Evolutionary conservation across 208 protist genomes (phyloP).

Genomic region (Crithidia mellificae): DNA sequence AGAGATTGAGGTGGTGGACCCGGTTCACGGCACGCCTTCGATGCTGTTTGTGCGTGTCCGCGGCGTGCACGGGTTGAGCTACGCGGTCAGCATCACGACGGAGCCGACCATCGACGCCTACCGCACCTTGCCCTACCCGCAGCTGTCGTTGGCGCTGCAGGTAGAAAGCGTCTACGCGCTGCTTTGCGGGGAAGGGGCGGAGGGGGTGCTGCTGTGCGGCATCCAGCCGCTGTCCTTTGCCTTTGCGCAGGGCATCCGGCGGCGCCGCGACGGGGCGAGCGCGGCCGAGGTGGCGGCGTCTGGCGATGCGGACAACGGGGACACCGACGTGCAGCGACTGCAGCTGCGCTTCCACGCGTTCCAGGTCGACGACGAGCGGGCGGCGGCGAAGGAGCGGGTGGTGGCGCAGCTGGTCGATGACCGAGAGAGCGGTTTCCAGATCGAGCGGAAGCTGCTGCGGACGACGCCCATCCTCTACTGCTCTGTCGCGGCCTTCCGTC

Average conservation of each 20-base stretch:
- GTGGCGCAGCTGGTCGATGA: conserved; percentile 62
- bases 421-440: conserved; percentile 33
- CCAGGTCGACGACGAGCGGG: conserved; percentile 77
- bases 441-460: conserved; percentile 56
- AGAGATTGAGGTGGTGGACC: conserved; percentile 29
- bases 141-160: conserved; percentile 55
- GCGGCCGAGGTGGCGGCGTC: not conserved
- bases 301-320: conserved; percentile 4
- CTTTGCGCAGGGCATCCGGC: conserved; percentile 47
- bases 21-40: conserved; percentile 16
- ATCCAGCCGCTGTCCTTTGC: conserved; percentile 46
- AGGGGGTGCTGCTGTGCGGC: conserved; percentile 47
- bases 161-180: conserved; percentile 57
- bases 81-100: conserved; percentile 73
- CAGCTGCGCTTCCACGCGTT: conserved; percentile 45
- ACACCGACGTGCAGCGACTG: conserved; percentile 54
- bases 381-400: conserved; percentile 59
- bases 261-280: not conserved
- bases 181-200: conserved; percentile 32
- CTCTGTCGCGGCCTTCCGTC: conserved; percentile 34
- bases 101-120: conserved; percentile 70
- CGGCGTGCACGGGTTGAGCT: conserved; percentile 57
- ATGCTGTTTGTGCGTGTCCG: conserved; percentile 76
- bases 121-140: conserved; percentile 59
- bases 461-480: conserved; percentile 65